phyloP scores from a whole-genome alignment of 2,329 filamentous ascomycete genomes.

The Stagonosporopsis cucurbitacearum region DNA sequence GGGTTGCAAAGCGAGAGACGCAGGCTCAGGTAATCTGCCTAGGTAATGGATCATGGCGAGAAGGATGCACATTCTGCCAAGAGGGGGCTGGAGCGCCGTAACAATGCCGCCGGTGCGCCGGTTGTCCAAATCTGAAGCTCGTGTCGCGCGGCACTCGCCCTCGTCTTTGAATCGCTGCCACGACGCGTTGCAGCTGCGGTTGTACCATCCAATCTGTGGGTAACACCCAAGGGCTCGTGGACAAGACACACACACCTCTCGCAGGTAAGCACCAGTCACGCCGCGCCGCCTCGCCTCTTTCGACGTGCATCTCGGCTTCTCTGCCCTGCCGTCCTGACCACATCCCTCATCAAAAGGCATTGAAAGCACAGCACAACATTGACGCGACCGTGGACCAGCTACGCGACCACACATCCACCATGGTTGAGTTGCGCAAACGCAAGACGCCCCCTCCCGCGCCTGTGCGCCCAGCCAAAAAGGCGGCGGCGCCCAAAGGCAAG shows the following conservation, averaged over 20 bases:
- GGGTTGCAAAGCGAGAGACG: constrained; percentile 29
- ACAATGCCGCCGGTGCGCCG: background rate
- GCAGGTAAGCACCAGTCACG: constrained; percentile 15
- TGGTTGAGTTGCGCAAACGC: constrained; percentile 69
- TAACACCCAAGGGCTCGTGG: constrained; percentile 7
- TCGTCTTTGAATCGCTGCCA: constrained; percentile 4
- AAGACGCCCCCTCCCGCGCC: constrained; percentile 61
- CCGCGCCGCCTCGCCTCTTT: background rate
- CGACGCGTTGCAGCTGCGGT: constrained; percentile 4
- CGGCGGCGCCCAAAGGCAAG: constrained; percentile 50
- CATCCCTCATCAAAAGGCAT: constrained; percentile 8
- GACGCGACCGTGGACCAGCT: constrained; percentile 31
- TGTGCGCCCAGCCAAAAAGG: constrained; percentile 56
- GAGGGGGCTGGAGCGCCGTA: constrained; percentile 32
- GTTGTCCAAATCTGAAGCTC: constrained; percentile 2
- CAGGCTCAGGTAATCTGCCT: constrained; percentile 44
- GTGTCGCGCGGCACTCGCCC: constrained; percentile 3
- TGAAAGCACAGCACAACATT: constrained; percentile 28
- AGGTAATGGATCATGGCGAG: too few species aligned
- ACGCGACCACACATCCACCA: constrained; percentile 37
- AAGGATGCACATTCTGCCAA: constrained; percentile 32
- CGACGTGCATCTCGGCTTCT: constrained; percentile 12
- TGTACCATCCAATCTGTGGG: constrained; percentile 1
- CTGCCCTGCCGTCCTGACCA: constrained; percentile 9
- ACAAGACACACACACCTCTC: constrained; percentile 5